Percentiles rank a stretch among this genome's conserved stretches.
Evolutionary conservation across 228 moss, liverwort and hornwort species (phyloP).

Genomic region (Sphagnum fallax): DNA sequence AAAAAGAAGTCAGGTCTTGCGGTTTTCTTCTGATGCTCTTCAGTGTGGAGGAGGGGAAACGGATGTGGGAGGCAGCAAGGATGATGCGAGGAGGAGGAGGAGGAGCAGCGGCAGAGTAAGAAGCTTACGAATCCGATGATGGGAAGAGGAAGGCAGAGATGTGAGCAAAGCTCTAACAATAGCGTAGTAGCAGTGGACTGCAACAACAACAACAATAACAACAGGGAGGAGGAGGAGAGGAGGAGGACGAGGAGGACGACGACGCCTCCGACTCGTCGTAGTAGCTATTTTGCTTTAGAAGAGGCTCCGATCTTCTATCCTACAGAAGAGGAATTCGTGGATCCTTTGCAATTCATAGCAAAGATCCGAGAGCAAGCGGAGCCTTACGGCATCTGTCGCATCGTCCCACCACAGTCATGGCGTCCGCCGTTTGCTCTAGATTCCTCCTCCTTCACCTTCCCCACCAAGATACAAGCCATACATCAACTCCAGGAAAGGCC

Average conservation of each 20-base stretch:
- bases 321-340: slow-evolving; percentile 79
- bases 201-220: background rate
- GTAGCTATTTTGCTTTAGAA: slow-evolving; percentile 17
- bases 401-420: slow-evolving; percentile 91
- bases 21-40: too few relatives aligned
- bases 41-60: too few relatives aligned
- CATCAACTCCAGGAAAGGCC: slow-evolving; percentile 98
- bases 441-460: slow-evolving; percentile 79
- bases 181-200: slow-evolving; percentile 13
- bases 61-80: too few relatives aligned
- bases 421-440: slow-evolving; percentile 92
- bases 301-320: slow-evolving; percentile 94
- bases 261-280: slow-evolving; percentile 33
- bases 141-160: slow-evolving; percentile 90
- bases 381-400: slow-evolving; percentile 91
- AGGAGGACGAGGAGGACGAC: slow-evolving; percentile 16
- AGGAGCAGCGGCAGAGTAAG: slow-evolving; percentile 15
- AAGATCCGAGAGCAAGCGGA: slow-evolving; percentile 86
- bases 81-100: too few relatives aligned
- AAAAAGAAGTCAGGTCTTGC: too few relatives aligned
- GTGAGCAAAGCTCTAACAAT: slow-evolving; percentile 26
- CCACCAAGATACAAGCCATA: slow-evolving; percentile 96
- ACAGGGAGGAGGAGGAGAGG: slow-evolving; percentile 48
- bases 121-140: slow-evolving; percentile 29
- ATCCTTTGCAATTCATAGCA: slow-evolving; percentile 83